These are phyloP conservation scores for Phlebiopsis flavidoalba DNA, from an alignment of 768 basidiomycete genomes.

Conservation along the genomic window DNA sequence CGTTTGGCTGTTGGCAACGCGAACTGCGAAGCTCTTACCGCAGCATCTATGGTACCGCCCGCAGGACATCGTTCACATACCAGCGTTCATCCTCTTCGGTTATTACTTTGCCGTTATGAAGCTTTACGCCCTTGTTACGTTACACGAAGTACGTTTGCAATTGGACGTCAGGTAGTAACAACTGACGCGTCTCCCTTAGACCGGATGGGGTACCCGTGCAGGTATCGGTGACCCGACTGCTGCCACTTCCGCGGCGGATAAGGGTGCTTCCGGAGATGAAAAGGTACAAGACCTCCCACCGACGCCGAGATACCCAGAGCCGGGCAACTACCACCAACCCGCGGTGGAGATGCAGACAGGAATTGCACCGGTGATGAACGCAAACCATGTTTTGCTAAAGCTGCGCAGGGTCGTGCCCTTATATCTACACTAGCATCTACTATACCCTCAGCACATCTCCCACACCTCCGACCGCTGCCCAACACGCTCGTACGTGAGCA, in stretches of 20 bases:
- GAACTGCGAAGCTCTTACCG: slow-evolving; percentile 69
- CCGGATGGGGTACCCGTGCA: slow-evolving; percentile 93
- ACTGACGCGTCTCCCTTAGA: slow-evolving; percentile 36
- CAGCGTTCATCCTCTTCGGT: slow-evolving; percentile 74
- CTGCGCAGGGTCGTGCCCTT: background rate
- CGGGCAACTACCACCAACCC: slow-evolving; percentile 18
- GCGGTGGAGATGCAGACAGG: slow-evolving; percentile 29
- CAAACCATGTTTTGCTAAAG: background rate
- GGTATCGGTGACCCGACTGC: slow-evolving; percentile 83
- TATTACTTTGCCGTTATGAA: slow-evolving; percentile 97
- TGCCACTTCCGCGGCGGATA: slow-evolving; percentile 65
- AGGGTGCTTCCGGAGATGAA: slow-evolving; percentile 22
- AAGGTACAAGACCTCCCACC: slow-evolving; percentile 12
- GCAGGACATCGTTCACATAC: slow-evolving; percentile 54
- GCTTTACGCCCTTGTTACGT: slow-evolving; percentile 81
- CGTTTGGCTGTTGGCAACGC: slow-evolving; percentile 66
- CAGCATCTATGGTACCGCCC: slow-evolving; percentile 56
- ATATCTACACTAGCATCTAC: slow-evolving; percentile 10
- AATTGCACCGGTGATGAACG: slow-evolving; percentile 17
- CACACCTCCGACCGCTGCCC: background rate
- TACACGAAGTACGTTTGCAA: slow-evolving; percentile 67
- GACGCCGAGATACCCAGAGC: background rate
- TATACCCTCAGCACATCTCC: slow-evolving; percentile 5
- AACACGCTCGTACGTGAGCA: background rate
- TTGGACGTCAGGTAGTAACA: background rate